Percentiles rank a stretch among this genome's conserved stretches.
These are phyloP conservation scores for Skeletonema menzelii DNA, from an alignment of 108 stramenopile genomes.

Conservation along the genomic window DNA sequence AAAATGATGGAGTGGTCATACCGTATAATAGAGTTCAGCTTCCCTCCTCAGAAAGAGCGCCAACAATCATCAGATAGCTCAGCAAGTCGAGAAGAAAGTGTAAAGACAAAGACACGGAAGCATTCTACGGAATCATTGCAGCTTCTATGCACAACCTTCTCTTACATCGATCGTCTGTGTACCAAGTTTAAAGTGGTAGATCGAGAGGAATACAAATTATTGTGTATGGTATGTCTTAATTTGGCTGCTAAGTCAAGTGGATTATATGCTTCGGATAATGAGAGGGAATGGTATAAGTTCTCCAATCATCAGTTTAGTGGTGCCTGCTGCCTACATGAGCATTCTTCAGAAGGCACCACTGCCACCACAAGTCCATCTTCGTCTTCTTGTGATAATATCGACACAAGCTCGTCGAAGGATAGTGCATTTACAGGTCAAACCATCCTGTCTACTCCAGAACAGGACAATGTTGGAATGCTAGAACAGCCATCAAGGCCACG, in stretches of 20 bases:
- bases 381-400: not conserved
- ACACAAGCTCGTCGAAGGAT: not conserved
- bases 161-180: not conserved
- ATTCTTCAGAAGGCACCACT: not conserved
- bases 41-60: not conserved
- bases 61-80: not conserved
- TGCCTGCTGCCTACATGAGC: not conserved
- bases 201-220: slow-evolving; percentile 3
- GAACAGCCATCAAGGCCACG: not conserved
- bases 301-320: not conserved
- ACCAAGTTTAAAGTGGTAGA: not conserved
- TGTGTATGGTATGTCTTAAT: slow-evolving; percentile 2
- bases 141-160: not conserved
- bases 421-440: not conserved
- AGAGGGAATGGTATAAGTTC: not conserved
- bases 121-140: slow-evolving; percentile 3
- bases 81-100: not conserved
- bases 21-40: not conserved
- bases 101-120: not conserved
- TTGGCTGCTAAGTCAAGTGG: slow-evolving; percentile 4
- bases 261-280: not conserved
- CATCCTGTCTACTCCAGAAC: not conserved
- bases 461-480: not conserved
- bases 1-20: slow-evolving; percentile 11
- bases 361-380: not conserved